Evolutionary conservation across 768 basidiomycete genomes (phyloP), one percentile per base, ranked within the genome.

Genomic region (Phlebiopsis flavidoalba): DNA sequence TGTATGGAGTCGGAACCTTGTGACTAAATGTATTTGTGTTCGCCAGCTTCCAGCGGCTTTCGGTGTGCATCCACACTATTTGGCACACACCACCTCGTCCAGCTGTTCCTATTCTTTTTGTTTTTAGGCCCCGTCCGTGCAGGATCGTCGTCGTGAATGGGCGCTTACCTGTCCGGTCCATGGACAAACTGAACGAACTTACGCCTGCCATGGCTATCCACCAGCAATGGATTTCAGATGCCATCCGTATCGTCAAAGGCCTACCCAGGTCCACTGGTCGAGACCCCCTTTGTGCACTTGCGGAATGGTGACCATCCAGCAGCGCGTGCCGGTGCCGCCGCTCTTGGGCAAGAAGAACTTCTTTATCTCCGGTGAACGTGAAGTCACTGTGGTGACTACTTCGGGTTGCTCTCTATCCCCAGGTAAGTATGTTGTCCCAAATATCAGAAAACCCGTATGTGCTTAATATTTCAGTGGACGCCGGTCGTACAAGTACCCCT

Each of bases 141-240:
- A 97, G 70, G 95, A 97, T 72, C 91, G 95, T 81, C 84, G 96
- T 40, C 83, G 94, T 49, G 95, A 97, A 77, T 97, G 95, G 95
- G n/a, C n/a, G n/a, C n/a, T n/a, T n/a, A n/a, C n/a, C n/a, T 83
- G 85, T 22, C 85, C 91, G 0, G 69, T 77, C 1, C 54, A 86
- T 90, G 82, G 80, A 79, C 8, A 91, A 88, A 74, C 84, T 97
- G 53, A 77, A 86, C 62, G 75, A 77, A 35, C 95, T 95, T 70
- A 81, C 90, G 1, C 26, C 3, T 31, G 96, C 95, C 77, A 82
- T 97, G 79, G 84, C 86, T 33, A 91, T 97, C 74, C 84, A 84
- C 46, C 89, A 94, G 0, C 83, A 96, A 53, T 95, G 96, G 68
- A 79, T 97, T 66, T 31, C 26, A n/a, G 95, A 97, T 70, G 95